Percentiles rank a stretch among this genome's conserved stretches.
Conservation (phyloP, 768 basidiomycete genomes). For the Lentinus tigrinus region DNA sequence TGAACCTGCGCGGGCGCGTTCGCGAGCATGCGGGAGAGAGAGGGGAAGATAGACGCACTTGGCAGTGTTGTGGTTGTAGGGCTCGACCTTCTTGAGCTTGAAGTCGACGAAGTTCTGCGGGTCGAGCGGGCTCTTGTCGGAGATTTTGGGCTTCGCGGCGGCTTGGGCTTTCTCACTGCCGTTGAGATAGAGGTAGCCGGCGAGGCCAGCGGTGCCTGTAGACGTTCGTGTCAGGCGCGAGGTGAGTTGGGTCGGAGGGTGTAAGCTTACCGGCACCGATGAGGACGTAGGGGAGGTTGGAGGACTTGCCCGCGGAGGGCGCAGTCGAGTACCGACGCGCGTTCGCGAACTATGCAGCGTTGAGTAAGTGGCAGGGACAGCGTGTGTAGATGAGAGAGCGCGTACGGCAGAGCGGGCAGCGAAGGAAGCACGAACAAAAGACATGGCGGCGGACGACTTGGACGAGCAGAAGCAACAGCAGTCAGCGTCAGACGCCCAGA, state of each 20-base stretch:
- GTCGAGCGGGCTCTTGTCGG: slow-evolving; percentile 70
- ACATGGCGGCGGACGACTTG: slow-evolving; percentile 11
- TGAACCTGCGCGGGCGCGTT: slow-evolving; percentile 46
- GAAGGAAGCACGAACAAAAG: slow-evolving; percentile 24
- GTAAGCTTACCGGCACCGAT: slow-evolving; percentile 43
- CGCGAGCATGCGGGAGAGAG: not conserved
- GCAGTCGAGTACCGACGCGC: slow-evolving; percentile 49
- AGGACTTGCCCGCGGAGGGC: slow-evolving; percentile 40
- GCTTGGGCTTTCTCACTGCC: slow-evolving; percentile 15
- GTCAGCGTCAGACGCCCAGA: not conserved
- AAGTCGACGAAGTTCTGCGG: slow-evolving; percentile 77
- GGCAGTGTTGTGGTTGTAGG: slow-evolving; percentile 94
- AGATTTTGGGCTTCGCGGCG: slow-evolving; percentile 25
- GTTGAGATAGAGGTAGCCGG: slow-evolving; percentile 49
- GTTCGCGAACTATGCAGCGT: slow-evolving; percentile 18
- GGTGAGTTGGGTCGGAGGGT: slow-evolving; percentile 20
- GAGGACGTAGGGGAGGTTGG: slow-evolving; percentile 47
- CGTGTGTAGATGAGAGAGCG: not conserved
- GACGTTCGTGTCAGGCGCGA: slow-evolving; percentile 30
- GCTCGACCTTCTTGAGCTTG: slow-evolving; percentile 74
- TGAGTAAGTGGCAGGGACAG: not conserved
- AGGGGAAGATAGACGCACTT: slow-evolving; percentile 42
- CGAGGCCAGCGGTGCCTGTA: slow-evolving; percentile 35
- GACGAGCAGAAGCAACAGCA: not conserved
- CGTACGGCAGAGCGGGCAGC: slow-evolving; percentile 15